Evolutionary conservation across 257 asterid genomes (phyloP).

Genomic region (Penstemon barbatus): DNA sequence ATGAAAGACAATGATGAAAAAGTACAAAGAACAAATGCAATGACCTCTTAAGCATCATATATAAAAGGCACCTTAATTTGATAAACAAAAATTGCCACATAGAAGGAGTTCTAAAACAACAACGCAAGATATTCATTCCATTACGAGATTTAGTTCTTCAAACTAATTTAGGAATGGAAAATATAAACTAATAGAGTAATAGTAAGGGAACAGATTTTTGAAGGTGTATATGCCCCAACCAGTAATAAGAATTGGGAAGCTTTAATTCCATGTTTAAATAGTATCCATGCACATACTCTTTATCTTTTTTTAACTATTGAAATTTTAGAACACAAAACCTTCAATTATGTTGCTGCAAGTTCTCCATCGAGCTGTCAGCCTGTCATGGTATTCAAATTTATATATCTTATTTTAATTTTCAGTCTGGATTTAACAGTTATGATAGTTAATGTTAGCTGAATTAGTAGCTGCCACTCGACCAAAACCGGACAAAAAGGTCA

Average conservation of each 20-base stretch:
- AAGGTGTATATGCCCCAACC: background rate
- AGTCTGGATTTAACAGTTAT: background rate
- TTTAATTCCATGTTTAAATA: background rate
- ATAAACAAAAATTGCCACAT: constrained; percentile 17
- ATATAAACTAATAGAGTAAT: background rate
- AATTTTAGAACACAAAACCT: background rate
- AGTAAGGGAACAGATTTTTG: background rate
- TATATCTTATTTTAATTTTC: background rate
- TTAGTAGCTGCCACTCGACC: background rate
- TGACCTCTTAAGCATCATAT: too few relatives aligned
- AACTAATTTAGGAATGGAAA: constrained; percentile 16
- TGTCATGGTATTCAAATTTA: too few relatives aligned
- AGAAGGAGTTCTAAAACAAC: background rate
- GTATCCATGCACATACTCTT: background rate
- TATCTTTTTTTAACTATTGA: background rate
- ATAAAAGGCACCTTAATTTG: too few relatives aligned
- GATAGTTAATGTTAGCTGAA: background rate
- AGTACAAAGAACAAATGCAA: too few relatives aligned
- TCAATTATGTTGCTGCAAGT: background rate
- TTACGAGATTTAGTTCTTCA: background rate
- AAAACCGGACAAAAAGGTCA: constrained; percentile 4
- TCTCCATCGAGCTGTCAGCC: too few relatives aligned
- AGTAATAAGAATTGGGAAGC: background rate
- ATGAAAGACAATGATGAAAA: background rate
- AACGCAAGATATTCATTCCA: background rate